These are phyloP conservation scores for Herpetospermum pedunculosum DNA, from an alignment of 306 rosid genomes.

Conservation along the genomic window DNA sequence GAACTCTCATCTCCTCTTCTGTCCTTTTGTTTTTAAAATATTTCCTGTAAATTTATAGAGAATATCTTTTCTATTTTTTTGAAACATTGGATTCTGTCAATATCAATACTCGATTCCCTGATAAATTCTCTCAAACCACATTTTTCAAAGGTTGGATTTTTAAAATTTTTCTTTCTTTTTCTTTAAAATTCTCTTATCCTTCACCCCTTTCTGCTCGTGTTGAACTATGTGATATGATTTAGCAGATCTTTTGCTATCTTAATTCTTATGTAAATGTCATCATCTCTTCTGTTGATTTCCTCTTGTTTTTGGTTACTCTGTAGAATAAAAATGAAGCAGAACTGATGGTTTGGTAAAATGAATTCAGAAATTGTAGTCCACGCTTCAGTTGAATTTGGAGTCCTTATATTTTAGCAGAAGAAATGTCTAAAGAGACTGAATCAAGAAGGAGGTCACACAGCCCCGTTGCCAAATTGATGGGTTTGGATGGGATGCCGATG, in stretches of 20 bases:
- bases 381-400: constrained; percentile 43
- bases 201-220: constrained; percentile 10
- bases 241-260: not conserved
- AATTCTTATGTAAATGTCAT: not conserved
- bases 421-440: constrained; percentile 51
- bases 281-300: constrained; percentile 2
- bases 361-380: constrained; percentile 38
- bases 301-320: not conserved
- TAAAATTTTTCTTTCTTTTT: not conserved
- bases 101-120: not conserved
- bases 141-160: not conserved
- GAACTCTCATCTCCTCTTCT: not conserved
- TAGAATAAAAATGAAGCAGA: not conserved
- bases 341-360: constrained; percentile 7
- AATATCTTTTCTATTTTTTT: constrained; percentile 7
- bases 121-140: not conserved
- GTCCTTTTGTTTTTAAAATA: not conserved
- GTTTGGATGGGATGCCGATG: constrained; percentile 86
- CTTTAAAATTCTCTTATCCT: not conserved
- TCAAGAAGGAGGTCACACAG: constrained; percentile 58
- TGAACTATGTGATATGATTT: constrained; percentile 21
- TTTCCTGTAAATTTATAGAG: not conserved
- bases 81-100: not conserved
- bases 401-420: constrained; percentile 65
- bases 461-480: constrained; percentile 92